Base-by-base conservation (phyloP, 2,329 filamentous ascomycete species). In the Fusarium concolor region DNA sequence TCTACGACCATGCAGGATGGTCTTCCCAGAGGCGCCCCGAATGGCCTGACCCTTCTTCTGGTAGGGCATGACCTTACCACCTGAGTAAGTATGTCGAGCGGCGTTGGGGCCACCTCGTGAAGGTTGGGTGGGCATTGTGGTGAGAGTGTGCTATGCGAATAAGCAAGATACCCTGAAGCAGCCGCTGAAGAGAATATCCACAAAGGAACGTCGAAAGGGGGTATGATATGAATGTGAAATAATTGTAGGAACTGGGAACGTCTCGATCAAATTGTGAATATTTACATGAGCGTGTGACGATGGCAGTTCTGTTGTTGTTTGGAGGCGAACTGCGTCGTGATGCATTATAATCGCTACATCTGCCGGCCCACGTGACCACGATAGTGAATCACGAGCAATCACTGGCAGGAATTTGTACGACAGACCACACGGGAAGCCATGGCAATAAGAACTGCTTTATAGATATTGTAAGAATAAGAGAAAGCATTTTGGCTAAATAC, bases 31-130 rank as follows among this genome's bases (percentile, higher is more conserved):
- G 4, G 49, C 49, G 2, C 49, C 24, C 12, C 49, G 49, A 6
- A 22, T 6, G 1, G 0, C 52, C 22, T 29, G 53, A 0, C 73
- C 70, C 14, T 58, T 67, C n/a, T 43, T 46, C 1, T 51, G 39
- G 6, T 50, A 26, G 2, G 51, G 33, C 0, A 46, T 18, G 5
- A 64, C 55, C 2, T 58, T 67, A 1, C 63, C 62, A 0, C 63
- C 62, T 0, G n/a, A 12, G 12, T 37, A 41, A 1, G 50, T 50
- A 0, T 31, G 10, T 43, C 74, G 72, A 1, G 59, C 26, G 5
- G 44, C 59, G 14, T 58, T 56, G 3, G 77, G 77, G 1, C 79
- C 79, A 1, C 79, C 79, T 3, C 78, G 58, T 2, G 22, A 39
- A 2, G 58, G 26, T 1, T 56, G 14, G 0, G 59, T 31, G 2